phyloP scores from a whole-genome alignment of 768 basidiomycete genomes.

The Exidia glandulosa region DNA sequence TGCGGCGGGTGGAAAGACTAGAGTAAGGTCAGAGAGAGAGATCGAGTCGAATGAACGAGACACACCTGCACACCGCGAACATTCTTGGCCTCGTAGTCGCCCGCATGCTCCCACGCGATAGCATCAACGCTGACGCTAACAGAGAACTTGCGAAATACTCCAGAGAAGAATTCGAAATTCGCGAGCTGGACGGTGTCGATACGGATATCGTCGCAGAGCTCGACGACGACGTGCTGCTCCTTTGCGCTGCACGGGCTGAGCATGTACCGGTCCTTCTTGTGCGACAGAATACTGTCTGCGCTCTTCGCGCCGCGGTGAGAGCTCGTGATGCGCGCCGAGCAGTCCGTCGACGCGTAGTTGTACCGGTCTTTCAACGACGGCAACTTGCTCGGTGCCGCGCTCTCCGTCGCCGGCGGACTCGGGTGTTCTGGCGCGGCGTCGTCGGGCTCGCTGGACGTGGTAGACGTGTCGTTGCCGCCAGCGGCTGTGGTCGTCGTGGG shows the following conservation, averaged over 20 bases:
- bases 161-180: conserved; percentile 97
- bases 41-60: conserved; percentile 1
- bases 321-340: conserved; percentile 83
- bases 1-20: conserved; percentile 71
- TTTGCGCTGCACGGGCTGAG: conserved; percentile 72
- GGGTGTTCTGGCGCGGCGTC: not conserved
- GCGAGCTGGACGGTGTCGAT: conserved; percentile 95
- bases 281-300: conserved; percentile 70
- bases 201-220: conserved; percentile 93
- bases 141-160: conserved; percentile 84
- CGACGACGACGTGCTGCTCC: conserved; percentile 78
- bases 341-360: conserved; percentile 90
- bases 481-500: conserved; percentile 8
- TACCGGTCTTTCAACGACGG: conserved; percentile 76
- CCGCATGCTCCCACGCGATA: conserved; percentile 65
- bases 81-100: conserved; percentile 75
- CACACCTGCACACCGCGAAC: conserved; percentile 81
- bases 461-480: not conserved
- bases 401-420: not conserved
- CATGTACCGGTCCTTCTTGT: conserved; percentile 93
- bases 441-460: conserved; percentile 2
- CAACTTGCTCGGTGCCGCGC: conserved; percentile 43
- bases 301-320: conserved; percentile 77
- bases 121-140: conserved; percentile 50
- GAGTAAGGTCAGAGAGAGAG: not conserved